Conservation (phyloP, 345 rosid genomes). For the Combretum micranthum region DNA sequence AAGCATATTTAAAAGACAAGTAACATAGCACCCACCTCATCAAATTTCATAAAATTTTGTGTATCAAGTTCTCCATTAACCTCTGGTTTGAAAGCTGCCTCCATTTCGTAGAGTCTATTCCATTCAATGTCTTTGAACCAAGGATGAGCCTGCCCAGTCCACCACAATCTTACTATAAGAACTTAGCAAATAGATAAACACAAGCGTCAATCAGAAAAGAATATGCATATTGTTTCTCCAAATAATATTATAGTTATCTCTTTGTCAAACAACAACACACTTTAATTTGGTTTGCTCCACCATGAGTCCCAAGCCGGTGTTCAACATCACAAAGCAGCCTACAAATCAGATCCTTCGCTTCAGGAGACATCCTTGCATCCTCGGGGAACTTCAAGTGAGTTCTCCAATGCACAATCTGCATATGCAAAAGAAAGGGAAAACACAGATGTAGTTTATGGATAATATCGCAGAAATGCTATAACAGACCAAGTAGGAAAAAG, state of each 20-base stretch:
- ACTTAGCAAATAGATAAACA: not conserved
- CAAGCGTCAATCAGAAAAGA: conserved; percentile 7
- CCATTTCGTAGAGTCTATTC: conserved; percentile 75
- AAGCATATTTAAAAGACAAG: not conserved
- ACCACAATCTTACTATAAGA: conserved; percentile 9
- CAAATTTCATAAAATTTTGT: conserved; percentile 84
- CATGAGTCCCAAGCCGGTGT: conserved; percentile 65
- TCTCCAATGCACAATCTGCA: conserved; percentile 86
- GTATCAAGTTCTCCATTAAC: conserved; percentile 86
- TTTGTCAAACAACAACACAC: conserved; percentile 24
- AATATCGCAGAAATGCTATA: not conserved
- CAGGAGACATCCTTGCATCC: conserved; percentile 75
- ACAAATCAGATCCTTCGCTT: conserved; percentile 70
- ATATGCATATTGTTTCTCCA: not conserved
- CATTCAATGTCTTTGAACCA: conserved; percentile 86
- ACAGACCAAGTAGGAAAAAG: conserved; percentile 1
- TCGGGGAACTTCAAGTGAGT: conserved; percentile 75
- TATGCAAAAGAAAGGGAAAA: conserved; percentile 3
- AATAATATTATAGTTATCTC: not conserved
- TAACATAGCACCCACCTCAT: conserved; percentile 50
- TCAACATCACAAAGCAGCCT: conserved; percentile 83
- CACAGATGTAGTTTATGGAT: not conserved
- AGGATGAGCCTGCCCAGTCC: conserved; percentile 61
- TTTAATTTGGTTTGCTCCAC: conserved; percentile 62
- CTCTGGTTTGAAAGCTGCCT: conserved; percentile 87